Evolutionary conservation across 2,329 filamentous ascomycete species (phyloP).

Genomic region (Ilyonectria mors-panacis): DNA sequence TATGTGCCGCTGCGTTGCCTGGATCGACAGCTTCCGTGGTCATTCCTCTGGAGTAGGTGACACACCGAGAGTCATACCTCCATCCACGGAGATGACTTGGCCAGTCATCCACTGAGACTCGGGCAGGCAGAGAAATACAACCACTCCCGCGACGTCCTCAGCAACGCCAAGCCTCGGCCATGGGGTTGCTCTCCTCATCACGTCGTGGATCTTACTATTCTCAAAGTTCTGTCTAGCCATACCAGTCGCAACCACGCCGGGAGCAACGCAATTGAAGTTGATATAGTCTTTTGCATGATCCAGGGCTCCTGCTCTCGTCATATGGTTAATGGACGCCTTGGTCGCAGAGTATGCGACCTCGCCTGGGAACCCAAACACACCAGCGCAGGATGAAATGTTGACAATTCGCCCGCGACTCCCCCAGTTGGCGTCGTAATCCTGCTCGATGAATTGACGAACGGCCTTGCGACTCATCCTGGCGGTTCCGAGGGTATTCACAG

Average conservation of each 20-base stretch:
- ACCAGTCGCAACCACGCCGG: neutral
- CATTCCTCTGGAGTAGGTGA: too few species aligned
- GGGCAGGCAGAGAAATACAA: neutral
- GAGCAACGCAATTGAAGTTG: neutral
- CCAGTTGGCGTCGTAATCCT: neutral
- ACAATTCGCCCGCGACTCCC: neutral
- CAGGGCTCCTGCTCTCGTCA: neutral
- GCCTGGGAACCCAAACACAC: neutral
- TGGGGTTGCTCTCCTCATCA: neutral
- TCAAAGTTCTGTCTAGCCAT: neutral
- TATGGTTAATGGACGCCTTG: neutral
- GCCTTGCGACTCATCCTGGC: neutral
- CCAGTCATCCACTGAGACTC: neutral
- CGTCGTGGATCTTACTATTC: neutral
- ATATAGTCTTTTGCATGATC: neutral
- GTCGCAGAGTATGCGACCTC: neutral
- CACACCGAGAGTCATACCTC: neutral
- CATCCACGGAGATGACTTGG: neutral
- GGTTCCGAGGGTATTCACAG: neutral
- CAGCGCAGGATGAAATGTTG: neutral
- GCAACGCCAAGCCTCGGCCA: neutral
- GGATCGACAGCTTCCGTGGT: too few species aligned
- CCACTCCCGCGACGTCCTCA: neutral
- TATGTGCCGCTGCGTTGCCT: too few species aligned
- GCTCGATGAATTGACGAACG: neutral